phyloP scores from a whole-genome alignment of 345 rosid genomes.

The Euphorbia lathyris region DNA sequence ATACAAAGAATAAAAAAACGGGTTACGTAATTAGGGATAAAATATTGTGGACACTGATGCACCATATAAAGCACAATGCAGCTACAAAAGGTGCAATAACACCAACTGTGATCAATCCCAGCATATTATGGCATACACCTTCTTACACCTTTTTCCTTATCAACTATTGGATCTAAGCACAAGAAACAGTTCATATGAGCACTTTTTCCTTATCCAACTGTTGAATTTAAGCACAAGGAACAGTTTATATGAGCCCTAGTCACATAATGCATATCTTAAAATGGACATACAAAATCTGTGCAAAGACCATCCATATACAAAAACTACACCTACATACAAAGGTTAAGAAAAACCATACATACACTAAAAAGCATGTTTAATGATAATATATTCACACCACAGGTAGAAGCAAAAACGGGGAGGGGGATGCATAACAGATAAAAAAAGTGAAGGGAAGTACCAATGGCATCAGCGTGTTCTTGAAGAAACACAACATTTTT shows the following conservation, averaged over 20 bases:
- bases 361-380: no score
- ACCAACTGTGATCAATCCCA: not conserved
- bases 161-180: conserved; percentile 4
- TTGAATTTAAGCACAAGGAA: no score
- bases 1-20: not conserved
- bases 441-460: conserved; percentile 35
- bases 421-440: not conserved
- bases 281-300: not conserved
- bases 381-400: not conserved
- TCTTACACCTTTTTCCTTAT: not conserved
- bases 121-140: not conserved
- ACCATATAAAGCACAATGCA: not conserved
- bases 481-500: conserved; percentile 72
- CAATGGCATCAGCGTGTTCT: conserved; percentile 82
- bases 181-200: not conserved
- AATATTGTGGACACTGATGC: not conserved
- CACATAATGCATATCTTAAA: not conserved
- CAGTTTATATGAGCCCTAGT: no score
- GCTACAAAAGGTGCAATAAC: not conserved
- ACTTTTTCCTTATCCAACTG: no score
- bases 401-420: not conserved
- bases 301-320: not conserved
- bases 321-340: not conserved
- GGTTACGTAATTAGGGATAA: not conserved
- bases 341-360: not conserved